Percentiles rank a stretch among this genome's conserved stretches.
Evolutionary conservation across 2,329 filamentous ascomycete genomes (phyloP).

Genomic region (Cordyceps cateniannulata): DNA sequence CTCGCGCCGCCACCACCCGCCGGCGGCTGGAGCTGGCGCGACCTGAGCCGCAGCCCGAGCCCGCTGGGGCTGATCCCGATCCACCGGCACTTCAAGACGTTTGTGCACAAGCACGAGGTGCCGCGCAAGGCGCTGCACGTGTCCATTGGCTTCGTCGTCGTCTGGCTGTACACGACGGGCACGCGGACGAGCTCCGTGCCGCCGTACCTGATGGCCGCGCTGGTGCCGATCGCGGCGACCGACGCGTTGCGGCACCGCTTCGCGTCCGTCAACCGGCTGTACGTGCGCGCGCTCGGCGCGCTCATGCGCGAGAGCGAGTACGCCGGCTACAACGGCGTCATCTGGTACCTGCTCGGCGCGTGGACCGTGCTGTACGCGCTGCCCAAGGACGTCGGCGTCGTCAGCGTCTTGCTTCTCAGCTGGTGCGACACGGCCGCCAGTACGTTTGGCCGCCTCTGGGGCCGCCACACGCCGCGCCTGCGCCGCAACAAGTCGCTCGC

Average conservation of each 20-base stretch:
- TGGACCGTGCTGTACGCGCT: conserved; percentile 82
- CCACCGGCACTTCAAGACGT: conserved; percentile 81
- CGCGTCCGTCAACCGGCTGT: conserved; percentile 75
- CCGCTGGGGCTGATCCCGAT: conserved; percentile 93
- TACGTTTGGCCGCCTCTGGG: conserved; percentile 86
- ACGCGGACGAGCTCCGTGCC: conserved; percentile 72
- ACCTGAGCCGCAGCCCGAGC: conserved; percentile 85
- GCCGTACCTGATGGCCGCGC: conserved; percentile 71
- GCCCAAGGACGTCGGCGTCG: conserved; percentile 87
- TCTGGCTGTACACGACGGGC: conserved; percentile 77
- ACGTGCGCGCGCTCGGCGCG: conserved; percentile 77
- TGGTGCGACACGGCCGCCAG: conserved; percentile 98
- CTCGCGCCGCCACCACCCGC: conserved; percentile 59
- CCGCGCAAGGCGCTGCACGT: conserved; percentile 90
- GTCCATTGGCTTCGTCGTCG: conserved; percentile 90
- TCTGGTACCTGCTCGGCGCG: conserved; percentile 89
- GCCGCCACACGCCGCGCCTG: conserved; percentile 79
- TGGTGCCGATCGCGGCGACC: conserved; percentile 76
- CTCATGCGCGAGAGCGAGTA: conserved; percentile 98
- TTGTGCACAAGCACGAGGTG: conserved; percentile 95
- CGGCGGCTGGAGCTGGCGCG: conserved; percentile 71
- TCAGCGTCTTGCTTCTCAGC: conserved; percentile 82
- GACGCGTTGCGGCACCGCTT: conserved; percentile 82
- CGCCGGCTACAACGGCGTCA: conserved; percentile 89
- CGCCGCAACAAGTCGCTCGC: conserved; percentile 87